Conservation (phyloP, 2,329 filamentous ascomycete species). For the Xylaria sp. region DNA sequence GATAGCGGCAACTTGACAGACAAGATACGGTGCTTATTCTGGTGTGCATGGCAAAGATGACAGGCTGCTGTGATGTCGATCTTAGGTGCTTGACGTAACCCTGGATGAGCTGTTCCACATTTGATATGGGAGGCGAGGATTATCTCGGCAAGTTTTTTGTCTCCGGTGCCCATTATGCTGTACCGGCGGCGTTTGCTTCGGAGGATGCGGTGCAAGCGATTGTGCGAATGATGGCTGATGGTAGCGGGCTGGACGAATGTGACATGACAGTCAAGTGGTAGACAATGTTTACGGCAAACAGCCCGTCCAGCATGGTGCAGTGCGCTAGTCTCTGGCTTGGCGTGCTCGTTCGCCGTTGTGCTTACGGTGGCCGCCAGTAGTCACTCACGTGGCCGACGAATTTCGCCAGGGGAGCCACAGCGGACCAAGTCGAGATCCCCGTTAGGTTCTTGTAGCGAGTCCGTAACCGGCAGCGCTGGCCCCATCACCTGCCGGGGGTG, state of each 20-base stretch:
- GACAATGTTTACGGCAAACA: background rate
- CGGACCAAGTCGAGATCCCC: conserved; percentile 28
- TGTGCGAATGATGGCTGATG: conserved; percentile 4
- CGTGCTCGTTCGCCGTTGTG: conserved; percentile 18
- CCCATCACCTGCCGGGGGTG: conserved; percentile 22
- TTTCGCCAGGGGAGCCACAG: conserved; percentile 32
- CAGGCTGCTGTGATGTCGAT: background rate
- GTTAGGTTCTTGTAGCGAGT: conserved; percentile 19
- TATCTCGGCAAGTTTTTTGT: background rate
- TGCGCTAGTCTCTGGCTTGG: conserved; percentile 22
- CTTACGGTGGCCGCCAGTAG: conserved; percentile 24
- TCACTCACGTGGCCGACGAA: conserved; percentile 36
- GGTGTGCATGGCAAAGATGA: background rate
- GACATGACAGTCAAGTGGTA: background rate
- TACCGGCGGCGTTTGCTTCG: background rate
- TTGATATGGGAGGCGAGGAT: background rate
- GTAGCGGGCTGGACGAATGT: background rate
- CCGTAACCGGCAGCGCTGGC: conserved; percentile 30
- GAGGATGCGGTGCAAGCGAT: background rate
- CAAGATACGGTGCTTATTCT: background rate
- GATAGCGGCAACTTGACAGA: background rate
- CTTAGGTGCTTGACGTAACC: background rate
- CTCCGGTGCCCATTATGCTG: background rate
- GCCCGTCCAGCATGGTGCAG: background rate
- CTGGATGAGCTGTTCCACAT: background rate